phyloP scores from a whole-genome alignment of 345 rosid genomes.

The Excoecaria agallocha region DNA sequence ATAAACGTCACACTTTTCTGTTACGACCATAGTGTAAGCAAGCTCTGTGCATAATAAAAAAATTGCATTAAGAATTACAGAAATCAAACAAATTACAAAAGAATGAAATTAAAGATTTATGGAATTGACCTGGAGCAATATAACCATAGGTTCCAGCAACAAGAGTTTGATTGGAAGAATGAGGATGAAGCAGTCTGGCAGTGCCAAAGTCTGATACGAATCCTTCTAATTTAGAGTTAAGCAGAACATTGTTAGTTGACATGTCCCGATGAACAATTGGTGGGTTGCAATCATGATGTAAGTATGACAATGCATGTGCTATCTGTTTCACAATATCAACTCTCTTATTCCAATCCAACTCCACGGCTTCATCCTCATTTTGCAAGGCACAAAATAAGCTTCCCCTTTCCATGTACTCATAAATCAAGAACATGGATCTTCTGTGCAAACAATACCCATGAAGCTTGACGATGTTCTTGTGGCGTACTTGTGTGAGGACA shows the following conservation, averaged over 20 bases:
- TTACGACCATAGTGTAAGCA: conserved; percentile 3
- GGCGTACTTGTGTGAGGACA: too few relatives aligned
- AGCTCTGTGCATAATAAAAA: not conserved
- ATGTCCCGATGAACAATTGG: too few relatives aligned
- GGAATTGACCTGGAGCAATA: not conserved
- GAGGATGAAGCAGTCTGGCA: not conserved
- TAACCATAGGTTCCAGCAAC: conserved; percentile 8
- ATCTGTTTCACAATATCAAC: too few relatives aligned
- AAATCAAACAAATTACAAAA: not conserved
- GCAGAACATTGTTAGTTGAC: not conserved
- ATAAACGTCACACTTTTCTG: conserved; percentile 5
- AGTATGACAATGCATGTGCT: too few relatives aligned
- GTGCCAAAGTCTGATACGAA: not conserved
- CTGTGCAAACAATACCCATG: too few relatives aligned
- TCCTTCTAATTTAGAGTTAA: not conserved
- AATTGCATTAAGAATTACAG: not conserved
- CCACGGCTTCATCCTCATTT: too few relatives aligned
- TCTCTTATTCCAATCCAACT: too few relatives aligned
- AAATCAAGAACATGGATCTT: too few relatives aligned
- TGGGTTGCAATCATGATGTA: too few relatives aligned
- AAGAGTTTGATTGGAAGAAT: conserved; percentile 7
- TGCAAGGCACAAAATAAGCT: too few relatives aligned
- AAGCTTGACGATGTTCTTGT: too few relatives aligned
- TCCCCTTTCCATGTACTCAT: too few relatives aligned
- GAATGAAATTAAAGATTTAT: not conserved